Evolutionary conservation across 148 eudicot genomes (phyloP).

Genomic region (Fagopyrum esculentum): DNA sequence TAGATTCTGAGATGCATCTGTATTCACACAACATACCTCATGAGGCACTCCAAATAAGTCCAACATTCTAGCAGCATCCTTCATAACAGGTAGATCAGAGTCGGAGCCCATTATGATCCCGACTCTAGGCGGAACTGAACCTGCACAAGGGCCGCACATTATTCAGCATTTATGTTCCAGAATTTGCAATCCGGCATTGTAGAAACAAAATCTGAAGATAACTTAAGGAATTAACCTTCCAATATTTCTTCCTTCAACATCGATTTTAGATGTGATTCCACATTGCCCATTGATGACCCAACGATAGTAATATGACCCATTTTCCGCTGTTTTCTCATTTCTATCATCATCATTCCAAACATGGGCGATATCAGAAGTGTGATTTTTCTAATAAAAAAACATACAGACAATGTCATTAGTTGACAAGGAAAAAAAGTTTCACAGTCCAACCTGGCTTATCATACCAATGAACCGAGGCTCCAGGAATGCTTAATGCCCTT

Average conservation of each 20-base stretch:
- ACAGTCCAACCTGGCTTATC: conserved; percentile 73
- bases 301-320: conserved; percentile 89
- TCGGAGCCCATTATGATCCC: conserved; percentile 98
- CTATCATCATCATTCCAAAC: conserved; percentile 30
- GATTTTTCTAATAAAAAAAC: background rate
- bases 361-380: background rate
- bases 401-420: background rate
- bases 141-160: conserved; percentile 10
- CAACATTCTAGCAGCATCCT: conserved; percentile 67
- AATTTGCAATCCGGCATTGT: background rate
- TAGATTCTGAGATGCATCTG: background rate
- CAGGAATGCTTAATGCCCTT: conserved; percentile 54
- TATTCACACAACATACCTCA: conserved; percentile 38
- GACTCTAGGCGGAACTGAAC: conserved; percentile 53
- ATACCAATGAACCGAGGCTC: conserved; percentile 89
- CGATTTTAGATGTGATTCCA: conserved; percentile 55
- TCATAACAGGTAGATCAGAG: conserved; percentile 94
- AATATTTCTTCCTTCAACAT: conserved; percentile 41
- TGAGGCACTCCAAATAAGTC: conserved; percentile 51
- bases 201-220: background rate
- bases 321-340: conserved; percentile 84
- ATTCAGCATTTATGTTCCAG: background rate
- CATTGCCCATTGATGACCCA: conserved; percentile 65
- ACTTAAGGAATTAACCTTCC: conserved; percentile 20
- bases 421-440: background rate